Conservation (phyloP, 108 stramenopile genomes). For the Skeletonema menzelii region DNA sequence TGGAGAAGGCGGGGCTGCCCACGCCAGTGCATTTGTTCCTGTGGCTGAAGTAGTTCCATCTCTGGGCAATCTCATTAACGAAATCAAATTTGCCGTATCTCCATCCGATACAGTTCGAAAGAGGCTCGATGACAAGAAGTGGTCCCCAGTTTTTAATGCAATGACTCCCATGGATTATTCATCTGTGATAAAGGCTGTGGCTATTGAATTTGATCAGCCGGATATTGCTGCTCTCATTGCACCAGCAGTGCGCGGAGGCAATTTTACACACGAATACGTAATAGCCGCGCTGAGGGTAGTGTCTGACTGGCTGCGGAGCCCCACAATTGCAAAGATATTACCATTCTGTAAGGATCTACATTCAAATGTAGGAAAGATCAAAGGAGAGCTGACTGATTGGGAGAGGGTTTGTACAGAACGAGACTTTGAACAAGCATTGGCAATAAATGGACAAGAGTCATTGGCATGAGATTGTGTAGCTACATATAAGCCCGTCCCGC, state of each 20-base stretch:
- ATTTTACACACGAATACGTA: conserved; percentile 47
- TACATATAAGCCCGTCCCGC: background rate
- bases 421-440: conserved; percentile 13
- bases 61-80: conserved; percentile 8
- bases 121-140: conserved; percentile 18
- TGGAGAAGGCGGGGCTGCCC: background rate
- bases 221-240: conserved; percentile 36
- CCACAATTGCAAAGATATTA: conserved; percentile 28
- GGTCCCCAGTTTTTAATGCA: conserved; percentile 32
- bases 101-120: conserved; percentile 28
- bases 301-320: conserved; percentile 29
- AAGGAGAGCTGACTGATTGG: conserved; percentile 42
- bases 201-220: conserved; percentile 41
- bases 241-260: conserved; percentile 10
- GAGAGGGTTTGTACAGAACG: conserved; percentile 23
- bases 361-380: conserved; percentile 26
- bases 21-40: background rate
- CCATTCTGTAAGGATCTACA: conserved; percentile 44
- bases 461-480: background rate
- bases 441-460: conserved; percentile 9
- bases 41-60: conserved; percentile 13
- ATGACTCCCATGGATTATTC: conserved; percentile 39
- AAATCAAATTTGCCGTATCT: conserved; percentile 27
- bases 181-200: conserved; percentile 32
- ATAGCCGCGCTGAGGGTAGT: conserved; percentile 33